Conservation (phyloP, 768 basidiomycete genomes). For the Psilocybe subaeruginosa region DNA sequence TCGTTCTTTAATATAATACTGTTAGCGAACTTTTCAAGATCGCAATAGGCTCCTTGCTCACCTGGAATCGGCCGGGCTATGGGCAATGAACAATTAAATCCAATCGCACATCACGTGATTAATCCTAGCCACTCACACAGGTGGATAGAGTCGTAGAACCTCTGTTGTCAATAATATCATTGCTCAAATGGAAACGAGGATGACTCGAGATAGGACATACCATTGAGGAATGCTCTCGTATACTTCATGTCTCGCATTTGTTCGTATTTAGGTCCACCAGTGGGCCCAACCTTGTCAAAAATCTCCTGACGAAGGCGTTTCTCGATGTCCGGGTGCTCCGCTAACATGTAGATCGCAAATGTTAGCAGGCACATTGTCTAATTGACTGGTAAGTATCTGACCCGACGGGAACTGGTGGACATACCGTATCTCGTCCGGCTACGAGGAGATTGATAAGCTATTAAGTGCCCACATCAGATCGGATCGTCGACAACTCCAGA, state of each 20-base stretch:
- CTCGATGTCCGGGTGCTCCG: constrained; percentile 42
- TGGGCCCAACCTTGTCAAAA: constrained; percentile 36
- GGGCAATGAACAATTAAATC: constrained; percentile 45
- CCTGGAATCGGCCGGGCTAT: constrained; percentile 25
- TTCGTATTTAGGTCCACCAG: constrained; percentile 40
- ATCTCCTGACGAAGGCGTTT: constrained; percentile 44
- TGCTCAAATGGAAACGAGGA: background rate
- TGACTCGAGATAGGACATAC: constrained; percentile 14
- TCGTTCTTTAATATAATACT: constrained; percentile 37
- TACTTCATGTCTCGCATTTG: constrained; percentile 50
- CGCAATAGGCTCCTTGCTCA: background rate
- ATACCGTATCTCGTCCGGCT: constrained; percentile 57
- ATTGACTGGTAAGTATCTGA: background rate
- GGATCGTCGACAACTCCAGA: background rate
- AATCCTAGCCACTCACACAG: constrained; percentile 26
- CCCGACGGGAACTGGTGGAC: background rate
- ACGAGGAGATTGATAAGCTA: constrained; percentile 50
- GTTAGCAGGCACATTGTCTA: constrained; percentile 45
- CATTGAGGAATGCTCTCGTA: constrained; percentile 33
- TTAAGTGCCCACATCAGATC: background rate
- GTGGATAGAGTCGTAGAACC: constrained; percentile 43
- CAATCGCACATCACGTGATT: constrained; percentile 27
- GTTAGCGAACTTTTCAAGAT: constrained; percentile 3
- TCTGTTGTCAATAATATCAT: constrained; percentile 27
- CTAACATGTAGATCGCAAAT: constrained; percentile 45